Evolutionary conservation across 1,139 yeast species (phyloP).

Genomic region (Hemisphaericaspora lyxosophila): DNA sequence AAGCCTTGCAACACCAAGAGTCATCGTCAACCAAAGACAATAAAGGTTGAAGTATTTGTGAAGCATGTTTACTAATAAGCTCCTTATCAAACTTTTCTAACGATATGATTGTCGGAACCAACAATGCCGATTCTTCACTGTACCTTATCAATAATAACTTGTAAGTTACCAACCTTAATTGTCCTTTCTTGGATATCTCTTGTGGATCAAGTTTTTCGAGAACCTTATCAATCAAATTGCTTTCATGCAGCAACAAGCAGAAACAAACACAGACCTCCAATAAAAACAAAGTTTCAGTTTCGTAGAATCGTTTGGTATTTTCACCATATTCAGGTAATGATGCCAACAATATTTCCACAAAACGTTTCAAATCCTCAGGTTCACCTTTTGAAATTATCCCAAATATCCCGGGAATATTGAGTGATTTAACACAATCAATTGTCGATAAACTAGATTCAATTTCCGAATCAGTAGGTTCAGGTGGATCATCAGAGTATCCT

Average conservation of each 20-base stretch:
- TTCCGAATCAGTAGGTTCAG: constrained; percentile 91
- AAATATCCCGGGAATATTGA: constrained; percentile 56
- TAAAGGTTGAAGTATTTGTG: constrained; percentile 53
- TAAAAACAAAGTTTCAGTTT: constrained; percentile 55
- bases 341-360: constrained; percentile 25
- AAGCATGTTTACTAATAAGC: constrained; percentile 44
- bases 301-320: constrained; percentile 47
- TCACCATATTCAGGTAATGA: constrained; percentile 33
- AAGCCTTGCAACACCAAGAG: constrained; percentile 41
- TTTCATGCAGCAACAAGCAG: constrained; percentile 43
- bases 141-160: constrained; percentile 42
- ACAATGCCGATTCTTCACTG: constrained; percentile 19
- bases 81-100: constrained; percentile 38
- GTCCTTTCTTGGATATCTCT: constrained; percentile 30
- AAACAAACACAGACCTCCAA: constrained; percentile 56
- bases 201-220: constrained; percentile 21
- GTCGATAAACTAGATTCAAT: constrained; percentile 83
- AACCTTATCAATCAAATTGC: constrained; percentile 26
- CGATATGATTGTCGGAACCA: constrained; percentile 25
- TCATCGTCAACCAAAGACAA: constrained; percentile 51
- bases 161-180: constrained; percentile 38
- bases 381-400: constrained; percentile 39
- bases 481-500: constrained; percentile 80
- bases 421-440: constrained; percentile 73
- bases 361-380: constrained; percentile 20